phyloP scores from a whole-genome alignment of 768 basidiomycete genomes.

The Porphyrellus cyaneotinctus region DNA sequence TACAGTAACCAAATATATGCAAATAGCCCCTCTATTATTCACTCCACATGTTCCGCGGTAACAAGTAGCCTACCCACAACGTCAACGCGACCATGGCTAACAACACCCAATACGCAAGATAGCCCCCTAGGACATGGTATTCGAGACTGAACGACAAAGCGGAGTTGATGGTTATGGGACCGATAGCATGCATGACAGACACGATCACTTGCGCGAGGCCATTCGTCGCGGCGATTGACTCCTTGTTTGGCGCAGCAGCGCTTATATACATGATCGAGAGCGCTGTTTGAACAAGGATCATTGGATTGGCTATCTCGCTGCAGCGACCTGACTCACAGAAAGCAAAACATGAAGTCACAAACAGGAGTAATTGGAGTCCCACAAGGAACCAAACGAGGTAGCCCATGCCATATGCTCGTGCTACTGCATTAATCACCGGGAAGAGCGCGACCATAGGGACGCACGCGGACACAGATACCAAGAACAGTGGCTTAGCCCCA shows the following conservation, averaged over 20 bases:
- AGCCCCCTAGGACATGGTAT: slow-evolving; percentile 46
- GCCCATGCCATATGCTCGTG: slow-evolving; percentile 37
- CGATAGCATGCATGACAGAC: slow-evolving; percentile 29
- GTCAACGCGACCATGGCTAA: slow-evolving; percentile 27
- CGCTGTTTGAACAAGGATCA: slow-evolving; percentile 34
- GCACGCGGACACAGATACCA: slow-evolving; percentile 43
- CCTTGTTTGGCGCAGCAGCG: slow-evolving; percentile 59
- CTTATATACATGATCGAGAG: slow-evolving; percentile 67
- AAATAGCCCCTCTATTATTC: slow-evolving; percentile 21
- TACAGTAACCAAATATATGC: slow-evolving; percentile 17
- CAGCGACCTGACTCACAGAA: slow-evolving; percentile 44
- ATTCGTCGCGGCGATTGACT: slow-evolving; percentile 69
- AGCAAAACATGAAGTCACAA: slow-evolving; percentile 44
- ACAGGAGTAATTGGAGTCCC: slow-evolving; percentile 44
- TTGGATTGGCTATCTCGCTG: background rate
- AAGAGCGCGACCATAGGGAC: slow-evolving; percentile 44
- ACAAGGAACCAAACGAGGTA: slow-evolving; percentile 47
- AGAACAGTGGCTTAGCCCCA: slow-evolving; percentile 57
- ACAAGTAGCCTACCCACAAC: slow-evolving; percentile 27
- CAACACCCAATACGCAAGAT: slow-evolving; percentile 49
- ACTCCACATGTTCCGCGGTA: slow-evolving; percentile 29
- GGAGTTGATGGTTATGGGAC: slow-evolving; percentile 24
- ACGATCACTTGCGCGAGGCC: slow-evolving; percentile 40
- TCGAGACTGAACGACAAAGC: slow-evolving; percentile 28
- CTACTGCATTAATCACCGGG: slow-evolving; percentile 39